These are phyloP conservation scores for Colletotrichum spinosum DNA, from an alignment of 2,329 filamentous ascomycete species.

Conservation along the genomic window DNA sequence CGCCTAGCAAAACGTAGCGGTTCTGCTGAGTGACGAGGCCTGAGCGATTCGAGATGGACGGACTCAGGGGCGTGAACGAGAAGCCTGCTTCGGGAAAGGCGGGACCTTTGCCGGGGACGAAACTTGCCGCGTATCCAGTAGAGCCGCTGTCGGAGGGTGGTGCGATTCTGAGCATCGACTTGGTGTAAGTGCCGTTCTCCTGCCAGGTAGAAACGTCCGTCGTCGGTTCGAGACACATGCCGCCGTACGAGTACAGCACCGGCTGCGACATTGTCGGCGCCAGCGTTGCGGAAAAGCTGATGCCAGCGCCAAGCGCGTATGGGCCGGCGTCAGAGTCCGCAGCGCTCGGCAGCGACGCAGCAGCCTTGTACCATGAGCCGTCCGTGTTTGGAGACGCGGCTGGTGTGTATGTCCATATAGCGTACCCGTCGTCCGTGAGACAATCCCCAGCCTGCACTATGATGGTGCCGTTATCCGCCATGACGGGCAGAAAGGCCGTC, in stretches of 20 bases:
- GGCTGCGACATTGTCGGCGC: constrained; percentile 64
- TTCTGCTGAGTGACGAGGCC: constrained; percentile 77
- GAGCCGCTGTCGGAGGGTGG: constrained; percentile 54
- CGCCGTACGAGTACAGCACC: constrained; percentile 82
- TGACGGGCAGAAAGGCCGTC: constrained; percentile 74
- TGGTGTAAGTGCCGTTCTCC: constrained; percentile 80
- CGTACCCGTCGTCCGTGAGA: constrained; percentile 59
- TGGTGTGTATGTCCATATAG: constrained; percentile 76
- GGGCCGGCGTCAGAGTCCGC: constrained; percentile 48
- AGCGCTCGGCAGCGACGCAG: constrained; percentile 38
- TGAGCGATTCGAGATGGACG: constrained; percentile 76
- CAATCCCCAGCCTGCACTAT: constrained; percentile 83
- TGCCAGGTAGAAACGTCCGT: constrained; percentile 68
- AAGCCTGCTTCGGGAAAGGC: constrained; percentile 82
- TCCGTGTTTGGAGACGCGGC: constrained; percentile 47
- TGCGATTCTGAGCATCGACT: constrained; percentile 77
- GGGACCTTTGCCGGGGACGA: constrained; percentile 57
- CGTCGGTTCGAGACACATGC: constrained; percentile 79
- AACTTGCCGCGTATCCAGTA: constrained; percentile 49
- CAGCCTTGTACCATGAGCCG: constrained; percentile 57
- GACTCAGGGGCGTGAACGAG: constrained; percentile 78
- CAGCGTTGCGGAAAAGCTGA: constrained; percentile 75
- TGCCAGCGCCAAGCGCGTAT: constrained; percentile 64
- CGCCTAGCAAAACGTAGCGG: constrained; percentile 84
- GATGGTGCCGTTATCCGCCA: constrained; percentile 76